Conservation (phyloP, 2,329 filamentous ascomycete species). For the Colletotrichum siamense region DNA sequence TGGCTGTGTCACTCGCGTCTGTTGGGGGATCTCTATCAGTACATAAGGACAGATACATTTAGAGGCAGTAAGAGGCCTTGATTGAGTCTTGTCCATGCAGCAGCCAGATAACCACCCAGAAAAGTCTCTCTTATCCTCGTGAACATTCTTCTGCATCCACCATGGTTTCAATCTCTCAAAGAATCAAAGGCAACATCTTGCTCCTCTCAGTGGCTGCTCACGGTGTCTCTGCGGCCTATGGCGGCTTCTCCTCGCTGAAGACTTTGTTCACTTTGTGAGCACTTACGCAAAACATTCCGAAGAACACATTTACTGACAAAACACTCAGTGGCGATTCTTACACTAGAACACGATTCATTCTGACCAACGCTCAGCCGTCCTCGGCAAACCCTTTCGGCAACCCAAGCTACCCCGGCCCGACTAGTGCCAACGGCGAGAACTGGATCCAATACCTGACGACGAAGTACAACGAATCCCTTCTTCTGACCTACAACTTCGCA, state of each 20-base stretch:
- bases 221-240: neutral
- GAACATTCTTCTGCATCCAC: neutral
- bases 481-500: neutral
- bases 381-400: conserved; percentile 41
- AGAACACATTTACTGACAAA: rapidly evolving
- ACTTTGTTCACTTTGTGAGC: neutral
- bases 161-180: neutral
- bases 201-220: neutral
- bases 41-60: neutral
- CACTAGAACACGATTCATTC: conserved; percentile 39
- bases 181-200: neutral
- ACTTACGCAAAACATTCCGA: rapidly evolving
- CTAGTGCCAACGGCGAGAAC: conserved; percentile 54
- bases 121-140: neutral
- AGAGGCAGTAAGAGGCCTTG: neutral
- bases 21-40: neutral
- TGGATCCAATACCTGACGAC: conserved; percentile 59
- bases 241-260: neutral
- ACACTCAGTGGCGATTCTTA: conserved; percentile 55
- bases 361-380: conserved; percentile 36
- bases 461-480: neutral
- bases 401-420: conserved; percentile 50
- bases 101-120: neutral
- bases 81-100: neutral
- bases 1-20: neutral